These are phyloP conservation scores for Heimioporus sp. DNA, from an alignment of 768 basidiomycete genomes.

Conservation along the genomic window DNA sequence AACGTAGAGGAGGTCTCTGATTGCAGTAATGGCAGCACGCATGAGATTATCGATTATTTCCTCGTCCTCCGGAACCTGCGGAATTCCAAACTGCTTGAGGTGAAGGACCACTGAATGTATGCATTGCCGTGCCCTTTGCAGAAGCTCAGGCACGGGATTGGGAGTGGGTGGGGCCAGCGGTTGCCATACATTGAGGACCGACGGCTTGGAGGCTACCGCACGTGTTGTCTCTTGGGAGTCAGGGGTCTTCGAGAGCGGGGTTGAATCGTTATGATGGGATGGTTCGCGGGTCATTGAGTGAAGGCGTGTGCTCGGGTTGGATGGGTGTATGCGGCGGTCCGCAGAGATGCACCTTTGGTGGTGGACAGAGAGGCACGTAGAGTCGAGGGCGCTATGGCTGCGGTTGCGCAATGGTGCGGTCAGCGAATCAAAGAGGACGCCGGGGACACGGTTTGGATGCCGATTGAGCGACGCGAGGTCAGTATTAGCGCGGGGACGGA, in stretches of 20 bases:
- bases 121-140: conserved; percentile 50
- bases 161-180: conserved; percentile 52
- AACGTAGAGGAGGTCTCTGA: conserved; percentile 70
- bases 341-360: conserved; percentile 4
- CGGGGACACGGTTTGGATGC: conserved; percentile 9
- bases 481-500: conserved; percentile 27
- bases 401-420: conserved; percentile 18
- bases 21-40: conserved; percentile 54
- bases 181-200: conserved; percentile 38
- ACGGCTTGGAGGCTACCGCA: neutral
- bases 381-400: conserved; percentile 13
- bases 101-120: conserved; percentile 62
- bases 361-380: neutral
- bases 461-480: conserved; percentile 12
- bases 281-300: neutral
- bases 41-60: conserved; percentile 60
- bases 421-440: conserved; percentile 4
- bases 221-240: neutral
- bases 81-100: conserved; percentile 47
- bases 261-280: conserved; percentile 5
- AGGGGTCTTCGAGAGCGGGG: conserved; percentile 3
- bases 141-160: conserved; percentile 57
- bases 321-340: neutral
- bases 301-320: neutral
- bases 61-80: conserved; percentile 52